These are phyloP conservation scores for Paracorniculantispora psalliotae DNA, from an alignment of 2,329 filamentous ascomycete species.

Conservation along the genomic window DNA sequence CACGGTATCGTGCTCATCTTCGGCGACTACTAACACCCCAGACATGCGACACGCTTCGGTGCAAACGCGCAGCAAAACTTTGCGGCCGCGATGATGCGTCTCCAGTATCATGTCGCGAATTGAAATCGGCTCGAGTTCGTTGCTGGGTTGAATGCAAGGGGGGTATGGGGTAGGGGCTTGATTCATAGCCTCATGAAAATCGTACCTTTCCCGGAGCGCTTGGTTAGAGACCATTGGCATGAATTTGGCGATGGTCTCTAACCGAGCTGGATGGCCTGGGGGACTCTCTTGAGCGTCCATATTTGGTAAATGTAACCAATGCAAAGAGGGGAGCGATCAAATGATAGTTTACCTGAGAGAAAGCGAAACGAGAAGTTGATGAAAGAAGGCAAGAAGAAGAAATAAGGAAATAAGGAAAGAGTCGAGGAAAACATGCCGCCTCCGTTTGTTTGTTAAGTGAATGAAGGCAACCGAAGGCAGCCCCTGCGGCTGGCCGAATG, in stretches of 20 bases:
- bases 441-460: not conserved
- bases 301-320: too few species aligned
- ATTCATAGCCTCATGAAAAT: not conserved
- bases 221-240: not conserved
- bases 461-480: not conserved
- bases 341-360: too few species aligned
- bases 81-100: not conserved
- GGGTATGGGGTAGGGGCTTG: not conserved
- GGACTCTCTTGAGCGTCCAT: too few species aligned
- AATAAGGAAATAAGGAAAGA: not conserved
- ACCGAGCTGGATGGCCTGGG: not conserved
- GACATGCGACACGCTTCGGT: not conserved
- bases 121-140: not conserved
- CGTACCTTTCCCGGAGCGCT: not conserved
- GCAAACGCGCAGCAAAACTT: not conserved
- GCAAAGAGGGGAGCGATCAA: too few species aligned
- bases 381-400: not conserved
- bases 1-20: not conserved
- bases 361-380: too few species aligned
- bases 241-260: not conserved
- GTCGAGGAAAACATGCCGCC: not conserved
- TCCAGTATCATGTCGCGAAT: not conserved
- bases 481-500: not conserved
- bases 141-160: not conserved
- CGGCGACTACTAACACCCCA: not conserved